Percentiles rank a stretch among this genome's conserved stretches.
These are phyloP conservation scores for Exophiala xenobiotica DNA, from an alignment of 2,329 filamentous ascomycete species.

Conservation along the genomic window DNA sequence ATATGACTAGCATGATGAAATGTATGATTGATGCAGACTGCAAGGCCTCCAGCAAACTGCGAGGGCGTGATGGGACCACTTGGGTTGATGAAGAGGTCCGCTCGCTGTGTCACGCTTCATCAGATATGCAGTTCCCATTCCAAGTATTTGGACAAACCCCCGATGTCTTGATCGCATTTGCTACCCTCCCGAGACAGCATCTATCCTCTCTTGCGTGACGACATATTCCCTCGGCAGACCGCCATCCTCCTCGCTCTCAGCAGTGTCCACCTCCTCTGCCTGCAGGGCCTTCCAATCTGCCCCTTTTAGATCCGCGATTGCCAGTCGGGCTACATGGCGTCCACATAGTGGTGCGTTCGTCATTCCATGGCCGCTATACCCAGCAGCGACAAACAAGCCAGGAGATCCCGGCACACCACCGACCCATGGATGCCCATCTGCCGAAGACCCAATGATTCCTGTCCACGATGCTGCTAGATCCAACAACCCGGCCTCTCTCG, in stretches of 20 bases:
- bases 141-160: too few relatives aligned
- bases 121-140: too few relatives aligned
- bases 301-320: slow-evolving; percentile 5
- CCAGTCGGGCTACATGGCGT: slow-evolving; percentile 22
- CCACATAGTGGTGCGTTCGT: slow-evolving; percentile 39
- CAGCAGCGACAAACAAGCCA: slow-evolving; percentile 57
- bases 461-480: slow-evolving; percentile 39
- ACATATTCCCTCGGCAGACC: slow-evolving; percentile 8
- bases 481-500: background rate
- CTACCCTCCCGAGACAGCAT: background rate
- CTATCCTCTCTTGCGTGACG: slow-evolving; percentile 14
- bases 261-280: background rate
- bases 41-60: too few relatives aligned
- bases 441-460: slow-evolving; percentile 54
- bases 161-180: too few relatives aligned
- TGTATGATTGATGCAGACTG: too few relatives aligned
- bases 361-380: slow-evolving; percentile 69
- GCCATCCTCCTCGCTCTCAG: background rate
- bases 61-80: too few relatives aligned
- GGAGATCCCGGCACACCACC: slow-evolving; percentile 47
- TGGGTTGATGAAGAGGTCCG: too few relatives aligned
- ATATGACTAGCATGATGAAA: too few relatives aligned
- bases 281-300: slow-evolving; percentile 3
- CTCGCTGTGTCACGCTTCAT: too few relatives aligned
- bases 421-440: slow-evolving; percentile 54